Conservation (phyloP, 2,329 filamentous ascomycete genomes). For the Fusarium zealandicum region DNA sequence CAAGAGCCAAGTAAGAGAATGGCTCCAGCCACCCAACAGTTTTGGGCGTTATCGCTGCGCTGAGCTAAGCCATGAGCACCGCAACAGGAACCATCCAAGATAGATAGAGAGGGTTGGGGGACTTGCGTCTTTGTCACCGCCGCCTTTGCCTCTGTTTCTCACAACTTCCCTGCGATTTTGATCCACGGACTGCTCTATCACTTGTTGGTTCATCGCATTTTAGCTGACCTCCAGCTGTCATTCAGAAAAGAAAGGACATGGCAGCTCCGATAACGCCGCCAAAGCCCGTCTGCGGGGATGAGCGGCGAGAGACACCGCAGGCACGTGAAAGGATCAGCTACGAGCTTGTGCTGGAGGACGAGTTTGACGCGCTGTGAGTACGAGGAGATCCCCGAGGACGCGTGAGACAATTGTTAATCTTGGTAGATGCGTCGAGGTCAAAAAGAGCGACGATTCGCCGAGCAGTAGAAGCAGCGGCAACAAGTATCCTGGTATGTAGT, state of each 20-base stretch:
- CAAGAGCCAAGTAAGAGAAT: constrained; percentile 15
- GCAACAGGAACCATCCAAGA: constrained; percentile 2
- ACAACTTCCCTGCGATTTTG: not conserved
- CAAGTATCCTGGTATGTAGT: constrained; percentile 49
- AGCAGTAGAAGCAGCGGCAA: constrained; percentile 32
- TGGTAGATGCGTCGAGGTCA: constrained; percentile 50
- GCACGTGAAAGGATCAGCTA: constrained; percentile 36
- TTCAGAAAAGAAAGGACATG: constrained; percentile 8
- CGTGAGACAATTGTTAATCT: constrained; percentile 2
- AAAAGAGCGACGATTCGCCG: constrained; percentile 31
- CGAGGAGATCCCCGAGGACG: not conserved
- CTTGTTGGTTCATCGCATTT: not conserved
- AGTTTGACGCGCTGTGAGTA: constrained; percentile 64
- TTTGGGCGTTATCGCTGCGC: constrained; percentile 36
- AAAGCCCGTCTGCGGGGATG: constrained; percentile 30
- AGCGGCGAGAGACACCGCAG: constrained; percentile 19
- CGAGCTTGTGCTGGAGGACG: constrained; percentile 56
- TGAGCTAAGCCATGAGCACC: constrained; percentile 21
- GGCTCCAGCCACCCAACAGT: constrained; percentile 3
- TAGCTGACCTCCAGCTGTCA: not conserved
- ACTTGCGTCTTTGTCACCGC: too few species aligned
- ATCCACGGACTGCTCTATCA: not conserved
- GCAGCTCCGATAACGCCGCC: constrained; percentile 28
- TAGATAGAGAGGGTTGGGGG: constrained; percentile 9
- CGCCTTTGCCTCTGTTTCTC: constrained; percentile 5